Base-by-base conservation (phyloP, 2,329 filamentous ascomycete species). In the Paraphaeosphaeria minitans region DNA sequence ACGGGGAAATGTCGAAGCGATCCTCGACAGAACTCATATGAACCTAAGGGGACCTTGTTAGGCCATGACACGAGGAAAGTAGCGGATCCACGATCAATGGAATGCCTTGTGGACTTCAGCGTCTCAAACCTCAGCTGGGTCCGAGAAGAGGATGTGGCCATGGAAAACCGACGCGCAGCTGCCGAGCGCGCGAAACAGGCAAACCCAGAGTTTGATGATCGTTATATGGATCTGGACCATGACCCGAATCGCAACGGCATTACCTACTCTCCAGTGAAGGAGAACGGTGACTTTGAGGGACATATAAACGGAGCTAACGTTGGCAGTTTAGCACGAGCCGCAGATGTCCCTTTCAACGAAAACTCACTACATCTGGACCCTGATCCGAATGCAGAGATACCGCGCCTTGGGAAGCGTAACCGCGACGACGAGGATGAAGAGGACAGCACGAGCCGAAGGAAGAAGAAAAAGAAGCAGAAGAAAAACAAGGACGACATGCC, bases 61-160 rank as follows among this genome's bases (percentile, higher is more conserved):
- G 95, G 95, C 0, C 93, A 97, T 68, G 93, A 98, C 66, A 99
- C 95, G 0, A 90, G 88, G 55, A 89, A 90, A 35, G 88, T 98
- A 50, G 94, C 95, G 2, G 95, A 99, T 77, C 89, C 91, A 53
- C 88, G 95, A 60, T 97, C 93, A 69, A 87, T 97, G 6, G 94
- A 98, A 75, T 89, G 88, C 24, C 83, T 98, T 22, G 92, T 98
- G 9, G 93, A 98, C 73, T 97, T 97, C 76, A 88, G 91, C 27
- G 83, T 91, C 42, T 94, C 96, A 54, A 99, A 99, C 73, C 81
- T 96, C 27, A 85, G 84, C 43, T 97, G 93, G 92, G 80, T 98
- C 49, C 84, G 85, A 53, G 87, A 87, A 31, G 76, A 81, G 19
- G 78, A 79, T 35, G 73, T 81, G 47, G 81, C 78, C 7, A 73